Conservation (phyloP, 192 early-diverging fungal species). For the Dissophora ornata region DNA sequence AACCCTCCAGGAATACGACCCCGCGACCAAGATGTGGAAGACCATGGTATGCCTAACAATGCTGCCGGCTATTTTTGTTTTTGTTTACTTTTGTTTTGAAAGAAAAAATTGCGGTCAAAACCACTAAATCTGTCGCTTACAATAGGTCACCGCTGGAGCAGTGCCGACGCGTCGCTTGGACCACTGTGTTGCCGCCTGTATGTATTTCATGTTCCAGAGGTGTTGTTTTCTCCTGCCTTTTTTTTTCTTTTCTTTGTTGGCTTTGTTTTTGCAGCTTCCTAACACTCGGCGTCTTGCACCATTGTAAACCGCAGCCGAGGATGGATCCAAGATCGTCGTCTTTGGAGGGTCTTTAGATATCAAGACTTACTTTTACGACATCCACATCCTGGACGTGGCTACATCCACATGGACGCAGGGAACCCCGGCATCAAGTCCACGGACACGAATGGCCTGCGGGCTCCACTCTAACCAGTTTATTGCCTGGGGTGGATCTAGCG, state of each 20-base stretch:
- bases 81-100: neutral
- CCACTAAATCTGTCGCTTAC: too few relatives aligned
- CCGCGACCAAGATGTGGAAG: conserved; percentile 13
- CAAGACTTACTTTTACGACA: conserved; percentile 1
- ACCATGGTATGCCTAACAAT: conserved; percentile 10
- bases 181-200: conserved; percentile 28
- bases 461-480: conserved; percentile 29
- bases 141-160: conserved; percentile 22
- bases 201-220: too few relatives aligned
- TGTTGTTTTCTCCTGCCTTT: too few relatives aligned
- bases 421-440: neutral
- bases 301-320: conserved; percentile 10
- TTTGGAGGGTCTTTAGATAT: conserved; percentile 33
- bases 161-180: conserved; percentile 25
- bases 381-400: conserved; percentile 32
- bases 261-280: too few relatives aligned
- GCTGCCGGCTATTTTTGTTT: too few relatives aligned
- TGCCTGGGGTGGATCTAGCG: conserved; percentile 36
- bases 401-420: conserved; percentile 11
- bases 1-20: conserved; percentile 18
- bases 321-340: conserved; percentile 30
- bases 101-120: too few relatives aligned
- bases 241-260: too few relatives aligned
- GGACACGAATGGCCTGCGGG: conserved; percentile 40
- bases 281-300: too few relatives aligned